phyloP scores from a whole-genome alignment of 2,329 filamentous ascomycete species.

The Eutypella sp. region DNA sequence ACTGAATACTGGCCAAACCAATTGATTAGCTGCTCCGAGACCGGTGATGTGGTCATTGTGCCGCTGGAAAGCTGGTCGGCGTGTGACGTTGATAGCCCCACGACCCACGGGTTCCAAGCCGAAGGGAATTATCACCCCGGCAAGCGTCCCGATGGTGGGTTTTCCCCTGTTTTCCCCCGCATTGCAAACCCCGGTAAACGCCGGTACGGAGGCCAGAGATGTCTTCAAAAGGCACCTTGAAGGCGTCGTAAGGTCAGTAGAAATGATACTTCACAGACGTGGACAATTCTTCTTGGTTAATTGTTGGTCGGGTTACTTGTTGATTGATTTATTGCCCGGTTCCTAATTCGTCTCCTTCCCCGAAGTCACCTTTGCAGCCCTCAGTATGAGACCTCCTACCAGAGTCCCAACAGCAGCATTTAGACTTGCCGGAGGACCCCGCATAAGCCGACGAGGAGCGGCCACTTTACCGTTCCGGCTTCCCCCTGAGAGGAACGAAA shows the following conservation, averaged over 20 bases:
- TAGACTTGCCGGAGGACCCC: neutral
- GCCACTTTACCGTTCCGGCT: neutral
- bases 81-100: neutral
- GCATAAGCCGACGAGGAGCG: neutral
- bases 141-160: neutral
- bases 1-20: neutral
- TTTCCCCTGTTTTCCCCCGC: no score
- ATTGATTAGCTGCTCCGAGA: neutral
- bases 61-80: neutral
- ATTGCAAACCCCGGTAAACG: neutral
- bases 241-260: neutral
- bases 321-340: no score
- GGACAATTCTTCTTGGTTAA: neutral
- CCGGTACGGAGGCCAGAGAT: neutral
- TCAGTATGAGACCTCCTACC: neutral
- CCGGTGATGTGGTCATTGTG: neutral
- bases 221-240: neutral
- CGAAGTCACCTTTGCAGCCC: neutral
- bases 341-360: neutral
- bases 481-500: slow-evolving; percentile 15
- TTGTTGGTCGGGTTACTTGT: no score
- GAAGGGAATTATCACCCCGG: neutral
- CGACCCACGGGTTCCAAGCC: neutral
- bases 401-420: neutral
- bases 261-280: neutral